Evolutionary conservation across 1,139 yeast species (phyloP), one percentile per base, ranked within the genome.

Genomic region (Geotrichum carabidarum): DNA sequence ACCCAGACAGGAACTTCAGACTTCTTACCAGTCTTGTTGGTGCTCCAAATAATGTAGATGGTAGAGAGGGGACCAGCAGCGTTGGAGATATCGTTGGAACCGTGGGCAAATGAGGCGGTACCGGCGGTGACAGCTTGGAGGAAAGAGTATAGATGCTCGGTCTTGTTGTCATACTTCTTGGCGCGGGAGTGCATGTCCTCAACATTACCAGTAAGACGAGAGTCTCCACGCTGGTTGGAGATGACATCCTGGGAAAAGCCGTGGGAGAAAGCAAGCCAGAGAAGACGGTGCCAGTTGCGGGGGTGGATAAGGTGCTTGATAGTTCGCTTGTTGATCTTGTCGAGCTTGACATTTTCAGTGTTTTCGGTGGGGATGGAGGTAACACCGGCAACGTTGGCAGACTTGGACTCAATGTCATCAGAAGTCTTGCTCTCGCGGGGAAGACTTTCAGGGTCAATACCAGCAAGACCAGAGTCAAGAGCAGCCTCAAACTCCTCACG

Each of bases 41-140:
- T 70, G 14, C 69, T 70, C 89, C 90, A 85, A 22, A 82, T 75
- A 52, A 77, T 70, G 67, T 82, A 85, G 36, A 84, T 79, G 30
- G 90, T 78, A 40, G 90, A 73, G 63, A 84, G 75, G 36, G 93
- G 93, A 62, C 89, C 93, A 38, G 87, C 80, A 43, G 93, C 91
- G 64, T 85, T 85, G 51, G 91, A 78, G 61, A 86, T 83, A 71
- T 85, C 94, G 67, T 85, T 86, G 45, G 93, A 84, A 59, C 94
- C 58, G 65, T 85, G 94, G 15, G 91, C 88, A 69, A 85, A 84
- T 4, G 91, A 84, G 84, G 84, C 84, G 58, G 90, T 84, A 64
- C 84, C 79, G 22, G 94, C 91, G 53, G 91, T 84, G 59, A 85
- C 72, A 51, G 82, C 84, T 71, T 85, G 94, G 57, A 84, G 74